Evolutionary conservation across 371 early-diverging fungal genomes (phyloP), one percentile per base, ranked within the genome.

Genomic region (Coemansia sp.): DNA sequence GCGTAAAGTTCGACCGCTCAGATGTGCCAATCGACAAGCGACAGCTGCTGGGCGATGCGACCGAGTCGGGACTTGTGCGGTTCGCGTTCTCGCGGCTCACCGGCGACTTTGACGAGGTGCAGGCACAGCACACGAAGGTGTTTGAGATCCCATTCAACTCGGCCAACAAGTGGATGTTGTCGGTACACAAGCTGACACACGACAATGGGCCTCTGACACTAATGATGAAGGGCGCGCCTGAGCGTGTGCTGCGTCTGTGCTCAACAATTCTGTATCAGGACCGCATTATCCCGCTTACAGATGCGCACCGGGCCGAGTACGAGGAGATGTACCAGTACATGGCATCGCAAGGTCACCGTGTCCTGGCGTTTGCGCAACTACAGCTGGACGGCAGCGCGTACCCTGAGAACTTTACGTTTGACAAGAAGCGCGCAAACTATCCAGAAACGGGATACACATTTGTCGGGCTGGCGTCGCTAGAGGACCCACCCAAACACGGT

Each of bases 91-190:
- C 87, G 26, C 78, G 84, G 53, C 85, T 87, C 60, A 69, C 89
- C 11, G 53, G 69, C 25, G 84, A 88, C 67, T 89, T 87, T 74
- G 95, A 96, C 71, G 70, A 78, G 42, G 51, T 89, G 53, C 68
- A 69, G 26, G 86, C 87, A 47, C 48, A 71, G 44, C 89, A 86
- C 67, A 92, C 93, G 60, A 95, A 94, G 79, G 92, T 94, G 64
- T 91, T 94, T 80, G 97, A 97, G 72, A 90, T 97, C 20, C 98
- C 98, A 18, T 97, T 97, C 87, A 96, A 94, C 84, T 92, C 93
- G 8, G 87, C 89, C 37, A 96, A 90, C 89, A 97, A 97, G 81
- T 95, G 95, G 95, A 89, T 89, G 61, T 84, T 97, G 86, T 87
- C 94, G 4, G 91, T 97, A 65, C 93, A 94, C 77, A 67, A 84